These are phyloP conservation scores for Paraphoma chrysanthemicola DNA, from an alignment of 2,329 filamentous ascomycete species.

Conservation along the genomic window DNA sequence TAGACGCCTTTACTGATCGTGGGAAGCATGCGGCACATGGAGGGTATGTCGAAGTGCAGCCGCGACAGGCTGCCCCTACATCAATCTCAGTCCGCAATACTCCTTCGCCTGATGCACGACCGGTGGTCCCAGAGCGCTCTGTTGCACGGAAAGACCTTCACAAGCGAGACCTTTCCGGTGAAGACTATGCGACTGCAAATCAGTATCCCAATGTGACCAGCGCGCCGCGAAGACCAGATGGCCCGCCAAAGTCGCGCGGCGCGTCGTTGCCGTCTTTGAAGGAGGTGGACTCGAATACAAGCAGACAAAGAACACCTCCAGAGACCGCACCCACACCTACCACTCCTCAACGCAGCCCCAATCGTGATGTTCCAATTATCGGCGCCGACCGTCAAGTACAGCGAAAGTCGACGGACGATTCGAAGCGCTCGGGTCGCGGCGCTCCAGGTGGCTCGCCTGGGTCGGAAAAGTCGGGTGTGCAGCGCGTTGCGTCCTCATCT, in stretches of 20 bases:
- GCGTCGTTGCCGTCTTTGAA: conserved; percentile 38
- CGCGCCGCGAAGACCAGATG: conserved; percentile 27
- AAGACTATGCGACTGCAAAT: conserved; percentile 7
- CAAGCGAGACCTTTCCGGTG: conserved; percentile 15
- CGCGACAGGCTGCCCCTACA: conserved; percentile 31
- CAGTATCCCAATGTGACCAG: conserved; percentile 13
- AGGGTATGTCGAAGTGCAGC: conserved; percentile 36
- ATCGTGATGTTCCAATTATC: conserved; percentile 24
- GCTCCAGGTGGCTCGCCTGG: conserved; percentile 27
- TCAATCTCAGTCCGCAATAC: conserved; percentile 29
- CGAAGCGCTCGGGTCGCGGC: conserved; percentile 24
- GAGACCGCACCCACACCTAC: conserved; percentile 16
- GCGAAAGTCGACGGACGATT: conserved; percentile 30
- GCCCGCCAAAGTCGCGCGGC: conserved; percentile 27
- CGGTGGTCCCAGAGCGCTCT: conserved; percentile 26
- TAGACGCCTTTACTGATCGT: conserved; percentile 19
- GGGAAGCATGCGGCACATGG: conserved; percentile 27
- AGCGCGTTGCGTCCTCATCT: conserved; percentile 42
- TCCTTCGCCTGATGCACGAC: conserved; percentile 34
- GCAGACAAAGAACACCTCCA: conserved; percentile 13
- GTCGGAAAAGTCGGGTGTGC: conserved; percentile 36
- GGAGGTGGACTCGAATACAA: conserved; percentile 29
- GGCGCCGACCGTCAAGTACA: conserved; percentile 26
- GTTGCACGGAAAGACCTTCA: conserved; percentile 26
- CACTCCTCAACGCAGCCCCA: conserved; percentile 24